Evolutionary conservation across 1,284 basidiomycete genomes (phyloP).

Genomic region (Naganishia sp.): DNA sequence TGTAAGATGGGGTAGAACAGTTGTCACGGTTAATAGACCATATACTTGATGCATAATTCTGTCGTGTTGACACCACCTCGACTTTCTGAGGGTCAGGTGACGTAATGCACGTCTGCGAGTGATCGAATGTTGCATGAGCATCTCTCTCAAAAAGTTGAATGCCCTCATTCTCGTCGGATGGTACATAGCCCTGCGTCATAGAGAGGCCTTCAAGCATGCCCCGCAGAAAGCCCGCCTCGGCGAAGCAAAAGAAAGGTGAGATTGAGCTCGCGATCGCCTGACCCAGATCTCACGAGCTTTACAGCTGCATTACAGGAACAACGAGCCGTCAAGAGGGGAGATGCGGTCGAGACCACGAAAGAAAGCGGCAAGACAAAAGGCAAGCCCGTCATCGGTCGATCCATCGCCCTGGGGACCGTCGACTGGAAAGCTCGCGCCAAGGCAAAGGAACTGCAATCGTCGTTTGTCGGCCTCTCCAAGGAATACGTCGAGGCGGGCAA

Average conservation of each 20-base stretch:
- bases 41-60: no score
- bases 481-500: constrained; percentile 67
- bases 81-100: not conserved
- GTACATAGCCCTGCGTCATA: no score
- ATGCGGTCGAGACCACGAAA: constrained; percentile 56
- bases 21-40: no score
- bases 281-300: not conserved
- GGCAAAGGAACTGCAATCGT: constrained; percentile 64
- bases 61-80: not conserved
- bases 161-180: no score
- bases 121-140: no score
- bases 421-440: constrained; percentile 28
- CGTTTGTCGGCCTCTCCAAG: constrained; percentile 67
- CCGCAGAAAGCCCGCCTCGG: constrained; percentile 63
- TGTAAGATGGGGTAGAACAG: not conserved
- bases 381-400: constrained; percentile 33
- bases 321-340: constrained; percentile 79
- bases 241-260: constrained; percentile 65
- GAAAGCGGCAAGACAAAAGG: constrained; percentile 14
- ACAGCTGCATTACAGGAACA: constrained; percentile 65
- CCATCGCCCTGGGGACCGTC: constrained; percentile 23
- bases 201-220: constrained; percentile 1
- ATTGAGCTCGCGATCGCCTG: not conserved
- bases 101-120: not conserved
- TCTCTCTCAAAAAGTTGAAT: no score